phyloP scores from a whole-genome alignment of 257 asterid genomes.

The Ligustrum vulgare region DNA sequence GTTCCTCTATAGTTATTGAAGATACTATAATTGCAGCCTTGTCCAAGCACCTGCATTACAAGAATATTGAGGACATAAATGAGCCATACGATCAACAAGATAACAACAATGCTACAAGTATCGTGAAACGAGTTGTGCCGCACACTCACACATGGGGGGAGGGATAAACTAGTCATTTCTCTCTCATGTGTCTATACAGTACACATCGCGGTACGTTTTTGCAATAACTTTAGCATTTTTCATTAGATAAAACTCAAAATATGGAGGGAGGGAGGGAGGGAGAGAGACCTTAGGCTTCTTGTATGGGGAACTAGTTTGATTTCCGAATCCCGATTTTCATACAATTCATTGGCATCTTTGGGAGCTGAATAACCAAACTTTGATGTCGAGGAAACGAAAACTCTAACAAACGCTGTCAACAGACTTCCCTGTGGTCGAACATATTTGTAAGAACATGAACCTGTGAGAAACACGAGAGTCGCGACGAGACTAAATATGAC shows the following conservation, averaged over 20 bases:
- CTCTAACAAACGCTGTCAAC: constrained; percentile 19
- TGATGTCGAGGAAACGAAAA: constrained; percentile 30
- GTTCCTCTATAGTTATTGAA: constrained; percentile 28
- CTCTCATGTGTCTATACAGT: too few relatives aligned
- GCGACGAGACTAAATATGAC: constrained; percentile 40
- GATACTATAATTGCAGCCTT: constrained; percentile 43
- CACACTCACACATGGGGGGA: too few relatives aligned
- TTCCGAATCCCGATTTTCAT: constrained; percentile 8
- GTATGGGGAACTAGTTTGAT: constrained; percentile 19
- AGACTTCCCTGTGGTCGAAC: constrained; percentile 18
- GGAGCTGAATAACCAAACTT: constrained; percentile 34
- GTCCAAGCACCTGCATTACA: constrained; percentile 47
- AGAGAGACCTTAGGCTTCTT: constrained; percentile 39
- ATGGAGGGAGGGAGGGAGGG: background rate
- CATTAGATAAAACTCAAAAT: background rate
- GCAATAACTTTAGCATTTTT: too few relatives aligned
- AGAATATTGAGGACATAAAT: background rate
- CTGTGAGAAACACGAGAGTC: constrained; percentile 33
- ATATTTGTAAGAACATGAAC: constrained; percentile 26
- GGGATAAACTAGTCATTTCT: too few relatives aligned
- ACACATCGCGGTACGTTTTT: too few relatives aligned
- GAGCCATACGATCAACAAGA: too few relatives aligned
- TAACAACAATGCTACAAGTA: too few relatives aligned
- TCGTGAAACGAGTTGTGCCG: too few relatives aligned
- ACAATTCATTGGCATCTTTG: background rate